Evolutionary conservation across 2,329 filamentous ascomycete species (phyloP).

Genomic region (Pestalotiopsis sp.): DNA sequence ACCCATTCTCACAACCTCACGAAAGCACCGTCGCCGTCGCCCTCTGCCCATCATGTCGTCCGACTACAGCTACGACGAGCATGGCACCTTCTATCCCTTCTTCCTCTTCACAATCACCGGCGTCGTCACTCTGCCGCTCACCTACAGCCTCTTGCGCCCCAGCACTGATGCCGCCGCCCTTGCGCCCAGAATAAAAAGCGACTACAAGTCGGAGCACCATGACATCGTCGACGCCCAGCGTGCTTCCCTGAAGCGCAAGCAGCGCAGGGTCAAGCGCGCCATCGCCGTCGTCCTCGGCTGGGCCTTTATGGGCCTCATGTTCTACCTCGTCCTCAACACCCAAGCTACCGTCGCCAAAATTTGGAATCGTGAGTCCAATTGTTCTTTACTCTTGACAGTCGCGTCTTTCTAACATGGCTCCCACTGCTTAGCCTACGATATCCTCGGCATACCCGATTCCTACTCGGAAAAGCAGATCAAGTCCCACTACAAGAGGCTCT

Average conservation of each 20-base stretch:
- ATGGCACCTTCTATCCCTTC: constrained; percentile 98
- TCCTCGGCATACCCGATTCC: constrained; percentile 84
- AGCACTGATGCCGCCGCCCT: constrained; percentile 77
- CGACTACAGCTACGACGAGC: constrained; percentile 98
- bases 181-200: constrained; percentile 79
- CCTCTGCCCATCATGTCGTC: constrained; percentile 70
- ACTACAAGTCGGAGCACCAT: constrained; percentile 80
- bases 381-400: constrained; percentile 49
- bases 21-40: not conserved
- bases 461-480: constrained; percentile 90
- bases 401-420: not conserved
- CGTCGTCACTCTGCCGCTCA: constrained; percentile 86
- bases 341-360: constrained; percentile 73
- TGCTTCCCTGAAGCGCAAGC: constrained; percentile 84
- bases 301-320: constrained; percentile 84
- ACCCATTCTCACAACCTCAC: not conserved
- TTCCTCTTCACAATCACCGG: constrained; percentile 91
- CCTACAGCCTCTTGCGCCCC: constrained; percentile 83
- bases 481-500: constrained; percentile 84
- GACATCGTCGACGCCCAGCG: constrained; percentile 83
- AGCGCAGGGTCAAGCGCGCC: constrained; percentile 84
- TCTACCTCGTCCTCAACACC: constrained; percentile 85
- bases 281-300: constrained; percentile 78
- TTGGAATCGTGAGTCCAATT: constrained; percentile 71
- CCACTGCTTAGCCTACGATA: constrained; percentile 50